Evolutionary conservation across 345 rosid genomes (phyloP).

Genomic region (Kandelia obovata): DNA sequence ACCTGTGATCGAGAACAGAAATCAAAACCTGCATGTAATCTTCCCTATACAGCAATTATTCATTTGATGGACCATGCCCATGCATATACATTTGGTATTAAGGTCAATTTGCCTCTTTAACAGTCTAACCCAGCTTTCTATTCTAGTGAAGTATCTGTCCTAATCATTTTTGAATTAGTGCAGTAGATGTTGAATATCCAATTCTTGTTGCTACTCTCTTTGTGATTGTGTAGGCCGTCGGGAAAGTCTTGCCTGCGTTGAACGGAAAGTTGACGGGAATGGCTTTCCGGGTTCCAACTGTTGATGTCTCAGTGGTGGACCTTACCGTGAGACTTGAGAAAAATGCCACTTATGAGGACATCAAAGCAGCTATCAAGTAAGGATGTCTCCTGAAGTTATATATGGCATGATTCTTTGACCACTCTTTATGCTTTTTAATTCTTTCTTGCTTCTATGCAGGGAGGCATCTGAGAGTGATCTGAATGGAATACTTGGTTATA

Average conservation of each 20-base stretch:
- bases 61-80: too few species aligned
- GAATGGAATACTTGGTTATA: conserved; percentile 67
- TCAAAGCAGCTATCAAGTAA: conserved; percentile 61
- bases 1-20: too few species aligned
- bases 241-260: conserved; percentile 55
- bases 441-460: conserved; percentile 26
- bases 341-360: conserved; percentile 52
- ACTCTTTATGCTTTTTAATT: neutral
- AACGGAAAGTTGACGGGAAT: conserved; percentile 32
- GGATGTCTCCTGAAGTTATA: neutral
- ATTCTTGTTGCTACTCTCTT: neutral
- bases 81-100: too few species aligned
- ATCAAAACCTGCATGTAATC: too few species aligned
- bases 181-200: neutral
- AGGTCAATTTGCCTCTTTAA: too few species aligned
- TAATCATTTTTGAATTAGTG: neutral
- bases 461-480: conserved; percentile 49
- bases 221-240: conserved; percentile 46
- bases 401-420: neutral
- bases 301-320: conserved; percentile 72
- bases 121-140: too few species aligned
- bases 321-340: conserved; percentile 65
- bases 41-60: too few species aligned
- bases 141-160: too few species aligned
- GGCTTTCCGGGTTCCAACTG: conserved; percentile 16